phyloP scores from a whole-genome alignment of 1,284 basidiomycete species.

The Vanrija humicola region DNA sequence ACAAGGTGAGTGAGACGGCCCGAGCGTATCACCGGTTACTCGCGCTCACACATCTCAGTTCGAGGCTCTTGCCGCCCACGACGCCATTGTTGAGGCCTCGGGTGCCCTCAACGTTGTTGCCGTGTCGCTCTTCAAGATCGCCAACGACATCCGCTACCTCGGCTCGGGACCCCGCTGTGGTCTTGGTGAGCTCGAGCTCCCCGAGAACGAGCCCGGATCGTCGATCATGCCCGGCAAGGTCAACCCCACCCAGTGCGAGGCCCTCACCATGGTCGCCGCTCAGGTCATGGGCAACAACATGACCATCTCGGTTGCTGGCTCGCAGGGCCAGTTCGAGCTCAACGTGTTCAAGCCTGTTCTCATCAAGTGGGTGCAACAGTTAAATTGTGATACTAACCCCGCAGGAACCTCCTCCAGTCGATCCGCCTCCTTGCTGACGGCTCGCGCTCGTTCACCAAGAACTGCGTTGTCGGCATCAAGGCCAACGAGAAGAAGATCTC shows the following conservation, averaged over 20 bases:
- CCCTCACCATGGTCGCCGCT: constrained; percentile 96
- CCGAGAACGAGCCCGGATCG: constrained; percentile 98
- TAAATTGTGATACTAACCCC: constrained; percentile 36
- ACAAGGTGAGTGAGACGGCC: constrained; percentile 64
- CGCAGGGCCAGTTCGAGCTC: constrained; percentile 96
- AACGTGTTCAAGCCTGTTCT: constrained; percentile 99
- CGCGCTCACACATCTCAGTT: constrained; percentile 57
- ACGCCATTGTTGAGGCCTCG: constrained; percentile 94
- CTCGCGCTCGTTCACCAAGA: constrained; percentile 87
- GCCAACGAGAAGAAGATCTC: constrained; percentile 93
- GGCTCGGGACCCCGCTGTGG: constrained; percentile 97
- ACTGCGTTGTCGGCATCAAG: constrained; percentile 90
- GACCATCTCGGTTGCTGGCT: constrained; percentile 84
- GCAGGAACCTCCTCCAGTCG: constrained; percentile 95
- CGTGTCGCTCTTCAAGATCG: constrained; percentile 97
- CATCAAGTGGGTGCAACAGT: background rate
- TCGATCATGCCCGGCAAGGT: constrained; percentile 99
- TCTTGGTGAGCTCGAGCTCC: constrained; percentile 87
- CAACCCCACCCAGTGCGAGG: constrained; percentile 99
- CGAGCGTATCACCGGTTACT: background rate
- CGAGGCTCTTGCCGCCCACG: constrained; percentile 93
- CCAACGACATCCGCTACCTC: constrained; percentile 97
- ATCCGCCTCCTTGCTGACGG: constrained; percentile 92
- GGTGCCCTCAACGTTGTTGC: constrained; percentile 94
- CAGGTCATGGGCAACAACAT: constrained; percentile 99